Conservation (phyloP, 2,329 filamentous ascomycete species). For the Verticillium nonalfalfae region DNA sequence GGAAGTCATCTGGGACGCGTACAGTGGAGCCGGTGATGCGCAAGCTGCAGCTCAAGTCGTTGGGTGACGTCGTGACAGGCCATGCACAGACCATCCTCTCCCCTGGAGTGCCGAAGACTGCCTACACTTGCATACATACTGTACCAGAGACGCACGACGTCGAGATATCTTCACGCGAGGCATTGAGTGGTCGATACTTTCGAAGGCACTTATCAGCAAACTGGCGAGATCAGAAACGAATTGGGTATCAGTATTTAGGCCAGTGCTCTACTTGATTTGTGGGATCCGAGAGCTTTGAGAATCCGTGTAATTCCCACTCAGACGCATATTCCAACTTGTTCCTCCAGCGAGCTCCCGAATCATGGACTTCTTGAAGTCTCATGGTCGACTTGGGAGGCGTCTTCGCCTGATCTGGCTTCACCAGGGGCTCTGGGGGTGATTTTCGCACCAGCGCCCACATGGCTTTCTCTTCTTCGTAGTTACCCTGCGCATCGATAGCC, state of each 20-base stretch:
- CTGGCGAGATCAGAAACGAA: background rate
- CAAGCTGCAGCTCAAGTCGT: background rate
- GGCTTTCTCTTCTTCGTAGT: slow-evolving; percentile 31
- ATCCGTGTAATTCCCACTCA: slow-evolving; percentile 31
- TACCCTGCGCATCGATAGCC: slow-evolving; percentile 29
- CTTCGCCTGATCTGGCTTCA: slow-evolving; percentile 21
- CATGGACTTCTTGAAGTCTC: slow-evolving; percentile 28
- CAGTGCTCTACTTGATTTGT: background rate
- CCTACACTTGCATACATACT: no score
- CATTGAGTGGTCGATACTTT: no score
- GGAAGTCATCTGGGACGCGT: background rate
- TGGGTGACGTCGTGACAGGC: background rate
- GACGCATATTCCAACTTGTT: slow-evolving; percentile 25
- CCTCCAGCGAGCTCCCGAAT: slow-evolving; percentile 32
- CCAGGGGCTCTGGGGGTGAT: slow-evolving; percentile 26
- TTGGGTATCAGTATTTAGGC: background rate
- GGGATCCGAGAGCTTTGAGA: background rate
- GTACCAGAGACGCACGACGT: background rate
- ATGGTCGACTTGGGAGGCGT: slow-evolving; percentile 18
- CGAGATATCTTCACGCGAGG: no score
- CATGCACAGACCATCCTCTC: background rate
- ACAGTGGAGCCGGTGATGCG: background rate
- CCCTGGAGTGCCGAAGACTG: background rate
- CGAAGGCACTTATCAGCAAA: no score
- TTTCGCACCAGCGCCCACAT: slow-evolving; percentile 39